Base-by-base conservation (phyloP, 441 rosid genomes). In the Gossypium gossypioides region DNA sequence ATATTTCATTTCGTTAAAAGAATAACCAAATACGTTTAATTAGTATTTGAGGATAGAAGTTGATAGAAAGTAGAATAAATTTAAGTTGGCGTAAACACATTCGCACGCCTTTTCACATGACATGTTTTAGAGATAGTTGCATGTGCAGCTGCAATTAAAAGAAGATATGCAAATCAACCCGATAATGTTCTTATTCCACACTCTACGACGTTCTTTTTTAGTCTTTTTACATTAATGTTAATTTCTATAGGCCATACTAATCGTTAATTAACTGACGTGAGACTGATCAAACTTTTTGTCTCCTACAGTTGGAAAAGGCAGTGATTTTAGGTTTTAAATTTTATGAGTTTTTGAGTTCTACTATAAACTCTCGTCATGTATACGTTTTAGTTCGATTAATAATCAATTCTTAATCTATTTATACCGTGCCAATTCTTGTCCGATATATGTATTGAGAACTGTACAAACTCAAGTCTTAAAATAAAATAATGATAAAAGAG, bases 121-220 rank as follows among this genome's bases (percentile, higher is more conserved):
- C 34, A 13, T 12, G 56, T 6, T 42, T 8, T 1, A 10, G 8
- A n/a, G 18, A n/a, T 50, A 1, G 55, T 22, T 44, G 72, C 68
- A 65, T 71, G 68, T 71, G 79, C 72, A 57, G 1, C 0, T 56
- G 12, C 68, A 24, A 22, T 42, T 37, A 55, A 32, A 63, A 54
- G 19, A 69, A 55, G 52, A 55, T 21, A 19, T 4, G 56, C 56
- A 44, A 6, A 46, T 65, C 12, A 32, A 19, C 32, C 3, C 1
- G 22, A 32, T 32, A 32, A 5, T 65, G 10, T 10, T 65, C 34
- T 65, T 44, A 22, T 21, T 12, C 8, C 54, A 0, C 18, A 0
- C 18, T 19, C 46, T 42, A 64, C 34, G 12, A 7, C 3, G 6
- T 50, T 67, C 8, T 22, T 42, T 27, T 68, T 50, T 3, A 13